Evolutionary conservation across 768 basidiomycete species (phyloP).

Genomic region (Mycena indigotica): DNA sequence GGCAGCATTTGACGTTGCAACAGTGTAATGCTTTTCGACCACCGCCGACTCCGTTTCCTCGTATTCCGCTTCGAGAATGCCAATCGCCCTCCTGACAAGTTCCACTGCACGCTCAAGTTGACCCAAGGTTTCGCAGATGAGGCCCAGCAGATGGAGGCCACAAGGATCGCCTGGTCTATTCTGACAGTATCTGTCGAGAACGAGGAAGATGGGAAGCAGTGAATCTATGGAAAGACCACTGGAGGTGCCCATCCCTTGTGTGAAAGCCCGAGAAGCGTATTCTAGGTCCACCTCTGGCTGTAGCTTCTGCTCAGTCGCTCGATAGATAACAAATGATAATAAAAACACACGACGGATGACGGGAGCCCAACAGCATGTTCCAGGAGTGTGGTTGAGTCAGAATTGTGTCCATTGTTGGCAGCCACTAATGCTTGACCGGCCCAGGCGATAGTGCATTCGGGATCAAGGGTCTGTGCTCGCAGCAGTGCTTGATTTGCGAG

Average conservation of each 20-base stretch:
- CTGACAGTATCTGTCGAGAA: slow-evolving; percentile 74
- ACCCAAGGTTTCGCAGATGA: slow-evolving; percentile 84
- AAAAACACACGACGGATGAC: slow-evolving; percentile 54
- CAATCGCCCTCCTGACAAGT: slow-evolving; percentile 62
- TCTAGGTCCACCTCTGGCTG: slow-evolving; percentile 85
- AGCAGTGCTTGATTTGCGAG: slow-evolving; percentile 85
- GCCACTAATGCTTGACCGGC: slow-evolving; percentile 84
- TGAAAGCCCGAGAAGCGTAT: slow-evolving; percentile 65
- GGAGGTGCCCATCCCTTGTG: slow-evolving; percentile 30
- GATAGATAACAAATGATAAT: neutral
- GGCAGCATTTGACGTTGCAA: slow-evolving; percentile 82
- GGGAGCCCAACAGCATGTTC: slow-evolving; percentile 71
- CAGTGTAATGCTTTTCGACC: slow-evolving; percentile 76
- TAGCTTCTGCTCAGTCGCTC: slow-evolving; percentile 5
- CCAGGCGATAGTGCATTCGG: slow-evolving; percentile 89
- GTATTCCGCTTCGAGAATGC: slow-evolving; percentile 81
- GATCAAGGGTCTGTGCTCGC: slow-evolving; percentile 88
- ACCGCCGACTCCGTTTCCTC: slow-evolving; percentile 82
- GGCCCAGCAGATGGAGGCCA: slow-evolving; percentile 80
- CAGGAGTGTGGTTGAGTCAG: slow-evolving; percentile 68
- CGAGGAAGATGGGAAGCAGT: slow-evolving; percentile 78
- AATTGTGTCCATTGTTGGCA: slow-evolving; percentile 53
- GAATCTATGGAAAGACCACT: slow-evolving; percentile 38
- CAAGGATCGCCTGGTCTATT: slow-evolving; percentile 68
- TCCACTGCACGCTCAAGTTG: slow-evolving; percentile 62